Conservation (phyloP, 495 filamentous ascomycete species). For the Lophium mytilinum region DNA sequence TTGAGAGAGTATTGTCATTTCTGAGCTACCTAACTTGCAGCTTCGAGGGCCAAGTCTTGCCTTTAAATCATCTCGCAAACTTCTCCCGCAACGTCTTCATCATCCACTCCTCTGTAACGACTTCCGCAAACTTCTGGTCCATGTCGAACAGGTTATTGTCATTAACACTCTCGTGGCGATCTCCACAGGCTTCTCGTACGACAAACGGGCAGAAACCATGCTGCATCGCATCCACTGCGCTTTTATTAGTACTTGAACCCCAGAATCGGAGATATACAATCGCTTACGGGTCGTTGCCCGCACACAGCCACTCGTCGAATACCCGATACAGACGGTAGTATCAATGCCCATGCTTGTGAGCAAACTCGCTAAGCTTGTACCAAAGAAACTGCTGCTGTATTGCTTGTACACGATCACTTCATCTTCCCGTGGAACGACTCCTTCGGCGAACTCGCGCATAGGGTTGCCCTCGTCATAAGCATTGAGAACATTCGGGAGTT, state of each 20-base stretch:
- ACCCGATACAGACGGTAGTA: neutral
- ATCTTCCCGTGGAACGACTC: neutral
- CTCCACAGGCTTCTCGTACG: neutral
- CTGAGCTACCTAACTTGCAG: too few species aligned
- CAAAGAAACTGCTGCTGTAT: too few species aligned
- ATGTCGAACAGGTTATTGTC: slow-evolving; percentile 1
- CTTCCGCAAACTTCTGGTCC: slow-evolving; percentile 8
- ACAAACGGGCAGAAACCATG: slow-evolving; percentile 1
- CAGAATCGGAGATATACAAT: too few species aligned
- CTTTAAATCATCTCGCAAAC: neutral
- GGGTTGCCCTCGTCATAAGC: neutral
- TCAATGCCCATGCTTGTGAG: slow-evolving; percentile 1
- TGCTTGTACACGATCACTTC: neutral
- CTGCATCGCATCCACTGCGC: slow-evolving; percentile 1
- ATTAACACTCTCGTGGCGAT: neutral
- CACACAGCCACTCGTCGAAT: slow-evolving; percentile 2
- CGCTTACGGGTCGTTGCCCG: neutral
- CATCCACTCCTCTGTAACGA: slow-evolving; percentile 1
- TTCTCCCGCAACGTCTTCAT: neutral
- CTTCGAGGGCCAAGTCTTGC: too few species aligned
- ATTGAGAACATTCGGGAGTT: neutral
- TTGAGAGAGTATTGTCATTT: too few species aligned
- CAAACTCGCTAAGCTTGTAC: neutral
- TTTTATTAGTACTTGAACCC: neutral
- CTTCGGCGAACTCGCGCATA: neutral